Evolutionary conservation across 2,329 filamentous ascomycete genomes (phyloP), one percentile per base, ranked within the genome.

Genomic region (Phialophora macrospora): DNA sequence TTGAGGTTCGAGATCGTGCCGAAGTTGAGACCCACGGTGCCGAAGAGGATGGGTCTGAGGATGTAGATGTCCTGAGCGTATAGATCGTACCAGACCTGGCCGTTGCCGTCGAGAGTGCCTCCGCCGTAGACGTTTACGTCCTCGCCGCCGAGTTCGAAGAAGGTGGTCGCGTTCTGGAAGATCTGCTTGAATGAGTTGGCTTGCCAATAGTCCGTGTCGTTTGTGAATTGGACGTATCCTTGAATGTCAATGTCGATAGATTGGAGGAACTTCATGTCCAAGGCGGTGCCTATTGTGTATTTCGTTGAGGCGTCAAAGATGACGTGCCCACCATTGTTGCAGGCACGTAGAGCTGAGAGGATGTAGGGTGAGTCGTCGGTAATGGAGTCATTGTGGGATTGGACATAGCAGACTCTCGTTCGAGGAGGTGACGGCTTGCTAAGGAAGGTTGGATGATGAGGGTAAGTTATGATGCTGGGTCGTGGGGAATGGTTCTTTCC

Each of bases 1-100:
- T 44, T 44, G 38, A 44, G 38, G 38, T 44, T 44, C 38, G 38
- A 44, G 38, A 44, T 44, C 14, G 38, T 44, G 38, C 38, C 38
- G 38, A 17, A n/a, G 0, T 44, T 12, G 38, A 44, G 38, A 2
- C 38, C 38, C 38, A 44, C 38, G 38, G 38, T 44, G 38, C 38
- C 38, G 14, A 44, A 44, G 17, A 44, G 38, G 38, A 44, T 44
- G 38, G 38, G 38, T 7, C 38, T 17, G 14, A 44, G 38, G 12
- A n/a, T 44, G 38, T 44, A 44, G 17, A 44, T 44, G 38, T 44
- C 38, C 38, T 44, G 38, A 1, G 38, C 38, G 38, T 44, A 44
- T 7, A 44, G 38, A n/a, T 44, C 38, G 38, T 44, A 44, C 38
- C 38, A 44, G 14, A 44, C 38, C 38, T 44, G 38, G 38, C 38